Base-by-base conservation (phyloP, 805 yeast species). In the Pichia sporocuriosa region DNA sequence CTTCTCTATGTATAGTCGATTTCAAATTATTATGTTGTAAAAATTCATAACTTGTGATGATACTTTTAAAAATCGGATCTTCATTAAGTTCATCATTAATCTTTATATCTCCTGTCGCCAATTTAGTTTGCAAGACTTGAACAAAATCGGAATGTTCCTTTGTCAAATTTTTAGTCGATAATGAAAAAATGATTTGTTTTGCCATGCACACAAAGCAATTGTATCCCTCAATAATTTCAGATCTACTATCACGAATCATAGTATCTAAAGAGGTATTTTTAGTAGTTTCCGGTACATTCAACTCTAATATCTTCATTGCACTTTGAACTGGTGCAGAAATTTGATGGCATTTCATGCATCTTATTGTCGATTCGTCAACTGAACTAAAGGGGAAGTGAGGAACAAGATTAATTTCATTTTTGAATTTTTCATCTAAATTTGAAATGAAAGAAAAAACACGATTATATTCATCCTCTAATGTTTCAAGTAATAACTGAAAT, bases 311-410 rank as follows among this genome's bases (percentile, higher is more conserved):
- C 46, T 78, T 65, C 61, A 84, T 84, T 10, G 82, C 77, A 19
- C 78, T 69, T 46, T 70, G 67, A 35, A 64, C 68, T 4, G 81
- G 77, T 31, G 74, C 72, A 8, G 94, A 81, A 4, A 70, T 69
- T 34, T 70, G 68, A 1, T 75, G 67, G 56, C 97, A 90, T 11
- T 66, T 65, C 41, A 79, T 63, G 55, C 97, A 90, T 24, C 73
- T 70, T 59, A 90, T 70, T 42, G 77, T 81, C 42, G 84, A 81
- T 12, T 77, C 72, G 0, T 77, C 62, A 28, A 75, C 65, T 0
- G 96, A 94, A 33, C 70, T 66, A 53, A 88, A 83, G 0, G 96
- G 95, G 45, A 86, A 75, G 10, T 69, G 75, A 0, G 90, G 88
- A 2, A 78, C 53, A 5, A 41, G 38, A 3, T 52, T 19, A 12